Evolutionary conservation across 805 yeast species (phyloP).

Genomic region (Monosporozyma solicola): DNA sequence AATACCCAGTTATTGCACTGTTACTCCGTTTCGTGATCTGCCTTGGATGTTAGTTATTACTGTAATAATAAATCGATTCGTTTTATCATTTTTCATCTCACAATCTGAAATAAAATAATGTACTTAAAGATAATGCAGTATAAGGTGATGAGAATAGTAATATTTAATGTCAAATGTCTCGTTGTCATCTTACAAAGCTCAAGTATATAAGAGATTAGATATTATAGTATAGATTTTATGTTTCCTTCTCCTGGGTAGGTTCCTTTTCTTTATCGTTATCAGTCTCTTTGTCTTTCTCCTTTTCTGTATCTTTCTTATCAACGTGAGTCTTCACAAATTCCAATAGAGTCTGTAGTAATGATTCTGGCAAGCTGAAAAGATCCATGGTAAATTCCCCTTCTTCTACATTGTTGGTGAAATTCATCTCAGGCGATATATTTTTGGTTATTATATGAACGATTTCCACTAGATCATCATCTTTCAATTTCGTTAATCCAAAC

Average conservation of each 20-base stretch:
- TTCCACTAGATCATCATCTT: constrained; percentile 86
- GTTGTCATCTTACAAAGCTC: not conserved
- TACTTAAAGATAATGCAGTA: not conserved
- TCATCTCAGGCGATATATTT: constrained; percentile 90
- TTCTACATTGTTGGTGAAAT: constrained; percentile 88
- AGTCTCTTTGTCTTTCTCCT: not conserved
- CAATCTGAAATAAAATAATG: not conserved
- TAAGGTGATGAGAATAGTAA: not conserved
- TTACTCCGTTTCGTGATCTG: not conserved
- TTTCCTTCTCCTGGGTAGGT: not conserved
- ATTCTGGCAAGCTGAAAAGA: constrained; percentile 85
- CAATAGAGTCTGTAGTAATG: constrained; percentile 84
- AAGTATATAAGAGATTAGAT: not conserved
- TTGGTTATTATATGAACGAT: constrained; percentile 98
- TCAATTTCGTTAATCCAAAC: constrained; percentile 75
- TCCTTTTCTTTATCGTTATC: not conserved
- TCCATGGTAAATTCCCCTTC: constrained; percentile 98
- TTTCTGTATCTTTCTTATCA: constrained; percentile 1
- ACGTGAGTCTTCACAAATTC: constrained; percentile 78
- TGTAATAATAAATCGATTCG: not conserved
- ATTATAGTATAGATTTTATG: not conserved
- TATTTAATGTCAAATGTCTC: not conserved
- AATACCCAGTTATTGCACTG: not conserved
- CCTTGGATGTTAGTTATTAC: not conserved
- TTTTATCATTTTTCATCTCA: not conserved